Evolutionary conservation across 345 rosid species (phyloP).

Genomic region (Lenwebbia sp.): DNA sequence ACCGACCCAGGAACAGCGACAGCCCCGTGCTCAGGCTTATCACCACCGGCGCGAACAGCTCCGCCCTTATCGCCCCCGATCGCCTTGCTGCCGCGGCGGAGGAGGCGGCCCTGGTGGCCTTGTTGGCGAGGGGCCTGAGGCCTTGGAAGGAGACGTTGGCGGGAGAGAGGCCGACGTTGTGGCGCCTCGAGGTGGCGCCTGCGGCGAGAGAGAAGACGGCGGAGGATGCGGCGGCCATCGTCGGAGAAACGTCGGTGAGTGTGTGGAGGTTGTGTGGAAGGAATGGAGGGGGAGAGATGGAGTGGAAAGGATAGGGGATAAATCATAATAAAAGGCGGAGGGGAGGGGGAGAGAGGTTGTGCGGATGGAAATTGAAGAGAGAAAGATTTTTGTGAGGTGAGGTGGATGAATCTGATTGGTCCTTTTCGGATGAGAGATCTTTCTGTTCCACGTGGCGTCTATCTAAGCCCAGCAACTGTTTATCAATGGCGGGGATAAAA

Average conservation of each 20-base stretch:
- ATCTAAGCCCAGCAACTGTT: neutral
- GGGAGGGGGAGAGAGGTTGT: neutral
- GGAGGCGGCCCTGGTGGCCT: constrained; percentile 5
- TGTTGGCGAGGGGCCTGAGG: constrained; percentile 25
- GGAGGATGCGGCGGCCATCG: constrained; percentile 16
- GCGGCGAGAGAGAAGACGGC: neutral
- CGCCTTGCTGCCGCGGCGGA: constrained; percentile 15
- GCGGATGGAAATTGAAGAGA: constrained; percentile 16
- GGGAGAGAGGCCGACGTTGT: constrained; percentile 5
- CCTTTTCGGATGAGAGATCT: constrained; percentile 21
- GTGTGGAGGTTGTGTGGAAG: neutral
- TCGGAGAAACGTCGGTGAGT: neutral
- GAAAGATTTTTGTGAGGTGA: constrained; percentile 19
- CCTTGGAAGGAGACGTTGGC: constrained; percentile 41
- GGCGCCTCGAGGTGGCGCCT: constrained; percentile 23
- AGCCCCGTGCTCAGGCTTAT: constrained; percentile 96
- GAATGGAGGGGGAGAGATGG: neutral
- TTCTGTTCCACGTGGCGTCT: neutral
- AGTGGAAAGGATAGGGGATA: neutral
- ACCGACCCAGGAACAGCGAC: constrained; percentile 87
- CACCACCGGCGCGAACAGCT: constrained; percentile 62
- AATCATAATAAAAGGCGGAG: neutral
- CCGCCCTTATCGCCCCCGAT: constrained; percentile 62
- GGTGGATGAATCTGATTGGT: constrained; percentile 34
- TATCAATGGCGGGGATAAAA: neutral